Conservation (phyloP, 805 yeast genomes). For the Pichia nakasei region DNA sequence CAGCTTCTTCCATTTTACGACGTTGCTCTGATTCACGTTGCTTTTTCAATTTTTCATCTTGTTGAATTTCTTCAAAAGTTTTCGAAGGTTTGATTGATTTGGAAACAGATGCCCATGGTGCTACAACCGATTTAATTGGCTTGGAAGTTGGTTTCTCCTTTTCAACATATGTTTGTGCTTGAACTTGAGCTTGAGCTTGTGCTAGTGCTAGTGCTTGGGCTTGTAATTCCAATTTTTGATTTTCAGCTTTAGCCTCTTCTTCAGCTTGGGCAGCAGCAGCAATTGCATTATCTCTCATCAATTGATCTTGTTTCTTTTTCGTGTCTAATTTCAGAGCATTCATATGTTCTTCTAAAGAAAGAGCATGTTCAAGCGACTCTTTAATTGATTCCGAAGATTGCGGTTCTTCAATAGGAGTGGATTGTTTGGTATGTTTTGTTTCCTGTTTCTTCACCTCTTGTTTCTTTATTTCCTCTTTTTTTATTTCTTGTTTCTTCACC, state of each 20-base stretch:
- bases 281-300: slow-evolving; percentile 3
- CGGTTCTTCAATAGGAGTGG: too few relatives aligned
- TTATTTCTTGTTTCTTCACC: too few relatives aligned
- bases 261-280: not conserved
- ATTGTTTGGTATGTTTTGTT: not conserved
- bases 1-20: slow-evolving; percentile 17
- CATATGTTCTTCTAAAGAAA: slow-evolving; percentile 2
- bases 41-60: slow-evolving; percentile 36
- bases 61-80: slow-evolving; percentile 54
- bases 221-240: too few relatives aligned
- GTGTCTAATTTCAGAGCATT: slow-evolving; percentile 5
- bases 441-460: too few relatives aligned
- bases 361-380: not conserved
- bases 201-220: too few relatives aligned
- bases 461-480: too few relatives aligned
- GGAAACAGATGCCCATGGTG: slow-evolving; percentile 31
- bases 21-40: slow-evolving; percentile 12
- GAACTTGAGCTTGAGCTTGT: not conserved
- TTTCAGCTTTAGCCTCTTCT: not conserved
- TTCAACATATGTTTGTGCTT: not conserved
- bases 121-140: slow-evolving; percentile 2
- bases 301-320: slow-evolving; percentile 2
- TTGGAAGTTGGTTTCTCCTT: not conserved
- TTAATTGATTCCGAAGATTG: not conserved
- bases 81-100: slow-evolving; percentile 30